These are phyloP conservation scores for Claviceps paspali DNA, from an alignment of 2,329 filamentous ascomycete genomes.

Conservation along the genomic window DNA sequence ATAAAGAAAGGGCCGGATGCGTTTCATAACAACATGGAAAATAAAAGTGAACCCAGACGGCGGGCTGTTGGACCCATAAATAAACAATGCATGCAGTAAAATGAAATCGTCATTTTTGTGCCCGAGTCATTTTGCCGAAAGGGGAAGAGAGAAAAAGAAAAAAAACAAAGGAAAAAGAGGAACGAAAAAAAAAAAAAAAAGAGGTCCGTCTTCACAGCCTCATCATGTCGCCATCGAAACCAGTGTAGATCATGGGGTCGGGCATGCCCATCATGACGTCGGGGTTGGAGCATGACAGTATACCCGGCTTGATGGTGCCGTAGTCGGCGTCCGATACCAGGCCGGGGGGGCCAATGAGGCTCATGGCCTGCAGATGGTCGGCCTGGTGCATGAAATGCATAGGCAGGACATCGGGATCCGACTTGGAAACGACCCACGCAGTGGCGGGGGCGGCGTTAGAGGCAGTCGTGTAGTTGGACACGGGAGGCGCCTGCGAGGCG, in stretches of 20 bases:
- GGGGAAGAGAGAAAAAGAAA: too few relatives aligned
- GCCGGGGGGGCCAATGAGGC: conserved; percentile 33
- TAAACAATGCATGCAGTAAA: too few relatives aligned
- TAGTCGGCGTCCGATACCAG: conserved; percentile 36
- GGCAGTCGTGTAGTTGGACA: conserved; percentile 19
- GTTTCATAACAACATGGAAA: too few relatives aligned
- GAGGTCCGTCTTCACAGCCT: too few relatives aligned
- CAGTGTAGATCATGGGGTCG: conserved; percentile 43
- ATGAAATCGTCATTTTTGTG: too few relatives aligned
- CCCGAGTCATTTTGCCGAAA: too few relatives aligned
- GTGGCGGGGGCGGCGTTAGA: too few relatives aligned
- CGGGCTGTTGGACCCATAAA: too few relatives aligned
- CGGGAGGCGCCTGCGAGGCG: conserved; percentile 18
- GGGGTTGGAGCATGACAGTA: conserved; percentile 34
- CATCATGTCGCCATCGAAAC: conserved; percentile 31
- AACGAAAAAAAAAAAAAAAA: too few relatives aligned
- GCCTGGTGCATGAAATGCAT: conserved; percentile 29
- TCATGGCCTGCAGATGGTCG: conserved; percentile 23
- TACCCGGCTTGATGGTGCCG: conserved; percentile 39
- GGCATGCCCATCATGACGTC: conserved; percentile 42
- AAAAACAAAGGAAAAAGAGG: too few relatives aligned
- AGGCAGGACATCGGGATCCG: conserved; percentile 13
- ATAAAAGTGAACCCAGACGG: too few relatives aligned
- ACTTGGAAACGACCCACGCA: conserved; percentile 16
- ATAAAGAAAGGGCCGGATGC: too few relatives aligned